Conservation (phyloP, 345 rosid species). For the Hibiscus syriacus region DNA sequence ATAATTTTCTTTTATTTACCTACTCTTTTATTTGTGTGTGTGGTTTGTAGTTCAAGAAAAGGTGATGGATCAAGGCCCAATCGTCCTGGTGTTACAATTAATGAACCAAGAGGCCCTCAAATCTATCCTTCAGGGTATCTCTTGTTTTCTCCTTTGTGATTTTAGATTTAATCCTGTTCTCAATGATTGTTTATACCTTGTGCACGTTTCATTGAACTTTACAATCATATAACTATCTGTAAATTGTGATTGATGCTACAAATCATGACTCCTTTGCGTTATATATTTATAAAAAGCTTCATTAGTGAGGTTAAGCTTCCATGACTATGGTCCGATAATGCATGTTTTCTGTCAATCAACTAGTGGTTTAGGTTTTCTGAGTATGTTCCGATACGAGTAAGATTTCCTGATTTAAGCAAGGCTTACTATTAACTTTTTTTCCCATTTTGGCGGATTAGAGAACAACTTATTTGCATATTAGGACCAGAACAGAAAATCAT, state of each 20-base stretch:
- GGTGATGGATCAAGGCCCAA: slow-evolving; percentile 25
- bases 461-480: too few relatives aligned
- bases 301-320: neutral
- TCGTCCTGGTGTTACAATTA: slow-evolving; percentile 18
- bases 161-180: neutral
- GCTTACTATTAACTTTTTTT: neutral
- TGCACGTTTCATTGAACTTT: neutral
- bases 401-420: neutral
- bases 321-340: neutral
- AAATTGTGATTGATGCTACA: neutral
- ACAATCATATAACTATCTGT: neutral
- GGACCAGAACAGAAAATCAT: too few relatives aligned
- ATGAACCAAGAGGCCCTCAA: slow-evolving; percentile 38
- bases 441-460: neutral
- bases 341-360: neutral
- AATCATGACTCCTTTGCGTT: neutral
- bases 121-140: slow-evolving; percentile 54
- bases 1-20: neutral
- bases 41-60: slow-evolving; percentile 33
- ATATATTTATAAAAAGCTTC: neutral
- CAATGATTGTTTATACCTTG: neutral
- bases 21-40: too few relatives aligned
- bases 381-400: neutral
- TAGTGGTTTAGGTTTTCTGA: neutral
- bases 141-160: neutral